Evolutionary conservation across 768 basidiomycete species (phyloP).

Genomic region (Suillus luteus): DNA sequence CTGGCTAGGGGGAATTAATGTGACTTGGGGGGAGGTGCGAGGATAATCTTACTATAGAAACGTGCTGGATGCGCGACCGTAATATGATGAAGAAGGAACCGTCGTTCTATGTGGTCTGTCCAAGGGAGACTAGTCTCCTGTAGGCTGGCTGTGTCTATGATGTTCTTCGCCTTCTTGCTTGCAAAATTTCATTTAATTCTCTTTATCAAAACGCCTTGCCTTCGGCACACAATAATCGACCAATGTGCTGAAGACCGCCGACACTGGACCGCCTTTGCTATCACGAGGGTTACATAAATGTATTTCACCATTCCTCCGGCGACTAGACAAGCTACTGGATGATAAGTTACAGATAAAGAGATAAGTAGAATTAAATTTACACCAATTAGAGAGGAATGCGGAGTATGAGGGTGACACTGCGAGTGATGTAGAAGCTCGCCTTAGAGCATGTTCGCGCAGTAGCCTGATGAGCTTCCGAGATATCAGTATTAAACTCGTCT

Average conservation of each 20-base stretch:
- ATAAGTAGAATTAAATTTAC: constrained; percentile 1
- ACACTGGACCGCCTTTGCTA: neutral
- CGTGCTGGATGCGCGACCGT: neutral
- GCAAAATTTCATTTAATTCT: neutral
- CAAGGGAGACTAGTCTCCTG: neutral
- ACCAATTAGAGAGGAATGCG: neutral
- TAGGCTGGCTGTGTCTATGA: neutral
- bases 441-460: neutral
- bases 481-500: neutral
- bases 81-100: neutral
- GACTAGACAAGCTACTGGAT: constrained; percentile 1
- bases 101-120: neutral
- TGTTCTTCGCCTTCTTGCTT: neutral
- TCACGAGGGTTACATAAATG: neutral
- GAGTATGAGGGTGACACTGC: neutral
- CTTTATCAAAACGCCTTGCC: neutral
- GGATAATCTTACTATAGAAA: neutral
- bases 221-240: neutral
- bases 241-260: neutral
- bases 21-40: neutral
- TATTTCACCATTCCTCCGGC: neutral
- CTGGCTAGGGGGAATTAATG: neutral
- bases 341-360: neutral
- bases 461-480: neutral
- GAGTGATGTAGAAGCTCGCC: neutral